A percentile compares a stretch with the other conserved stretches of the same genome.
Conservation (phyloP, 1,139 yeast species). For the Suhomyces yuchorum region DNA sequence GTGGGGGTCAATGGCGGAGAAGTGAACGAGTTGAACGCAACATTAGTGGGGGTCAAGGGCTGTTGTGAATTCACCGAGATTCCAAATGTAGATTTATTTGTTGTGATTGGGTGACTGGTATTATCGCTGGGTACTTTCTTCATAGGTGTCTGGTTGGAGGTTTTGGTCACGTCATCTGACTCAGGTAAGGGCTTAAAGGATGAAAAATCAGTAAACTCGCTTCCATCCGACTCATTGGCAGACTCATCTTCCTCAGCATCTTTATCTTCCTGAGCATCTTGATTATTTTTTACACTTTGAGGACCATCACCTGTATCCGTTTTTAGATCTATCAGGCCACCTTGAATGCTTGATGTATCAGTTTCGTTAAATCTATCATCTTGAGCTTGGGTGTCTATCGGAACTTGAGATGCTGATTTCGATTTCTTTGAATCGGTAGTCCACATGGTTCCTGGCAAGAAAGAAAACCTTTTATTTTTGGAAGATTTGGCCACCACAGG, state of each 20-base stretch:
- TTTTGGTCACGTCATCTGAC: not conserved
- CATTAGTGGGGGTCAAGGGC: conserved; percentile 6
- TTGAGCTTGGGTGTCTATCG: not conserved
- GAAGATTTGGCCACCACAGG: not conserved
- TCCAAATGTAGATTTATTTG: not conserved
- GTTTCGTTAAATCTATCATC: not conserved
- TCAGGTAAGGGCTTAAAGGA: conserved; percentile 9
- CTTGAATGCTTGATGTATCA: not conserved
- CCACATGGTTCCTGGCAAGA: conserved; percentile 12
- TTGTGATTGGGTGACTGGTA: not conserved
- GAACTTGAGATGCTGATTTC: not conserved
- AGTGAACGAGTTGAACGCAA: not conserved
- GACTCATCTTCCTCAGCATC: not conserved
- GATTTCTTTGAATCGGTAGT: conserved; percentile 2
- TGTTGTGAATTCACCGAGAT: not conserved
- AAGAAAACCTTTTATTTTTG: conserved; percentile 14
- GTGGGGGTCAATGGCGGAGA: conserved; percentile 1
- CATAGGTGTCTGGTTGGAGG: not conserved
- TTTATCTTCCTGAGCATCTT: not conserved
- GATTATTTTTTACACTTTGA: not conserved
- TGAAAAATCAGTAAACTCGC: conserved; percentile 19
- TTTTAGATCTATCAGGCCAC: not conserved
- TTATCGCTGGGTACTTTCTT: not conserved
- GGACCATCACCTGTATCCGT: not conserved
- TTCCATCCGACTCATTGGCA: conserved; percentile 7